Evolutionary conservation across 768 basidiomycete genomes (phyloP), one percentile per base, ranked within the genome.

Genomic region (Termitomyces sp.): DNA sequence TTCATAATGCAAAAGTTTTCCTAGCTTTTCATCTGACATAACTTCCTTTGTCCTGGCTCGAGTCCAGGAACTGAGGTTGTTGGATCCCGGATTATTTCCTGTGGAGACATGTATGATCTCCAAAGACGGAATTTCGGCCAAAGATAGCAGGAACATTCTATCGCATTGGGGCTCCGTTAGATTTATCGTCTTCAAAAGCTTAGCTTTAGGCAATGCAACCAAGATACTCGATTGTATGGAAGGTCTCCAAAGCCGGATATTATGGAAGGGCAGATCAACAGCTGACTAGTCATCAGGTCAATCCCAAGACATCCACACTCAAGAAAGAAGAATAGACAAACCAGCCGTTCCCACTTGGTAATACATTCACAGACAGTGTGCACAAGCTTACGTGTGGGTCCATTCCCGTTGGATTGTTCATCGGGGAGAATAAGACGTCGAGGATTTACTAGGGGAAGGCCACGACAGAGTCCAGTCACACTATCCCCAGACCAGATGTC

Each of bases 391-490:
- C 52, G 44, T 18, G 57, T 45, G 13, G 50, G 44, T 24, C 50
- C 49, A 20, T 57, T 57, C 2, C 7, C 43, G 14, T 26, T 22
- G 16, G 35, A 30, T 10, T 11, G 5, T 0, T 40, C 20, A n/a
- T 40, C 46, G 16, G 26, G 22, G 18, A 58, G 7, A 18, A 53
- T 52, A 9, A 58, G 32, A 38, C 51, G 36, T 47, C 32, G 51
- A 14, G 57, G 57, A 41, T 53, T 58, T 26, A 9, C 8, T 9
- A 58, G 36, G n/a, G 35, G 50, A 22, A 58, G 52, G 3, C 57
- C 52, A 11, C 28, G 33, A 47, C 57, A 58, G 5, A 58, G 52
- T 30, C 59, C 40, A 24, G 46, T 18, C 33, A 53, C 46, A 38
- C 41, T 53, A 40, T 55, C 59, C 2, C n/a, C 26, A 8, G 55